phyloP scores from a whole-genome alignment of 2,329 filamentous ascomycete species.

The Eurotiales sp. region DNA sequence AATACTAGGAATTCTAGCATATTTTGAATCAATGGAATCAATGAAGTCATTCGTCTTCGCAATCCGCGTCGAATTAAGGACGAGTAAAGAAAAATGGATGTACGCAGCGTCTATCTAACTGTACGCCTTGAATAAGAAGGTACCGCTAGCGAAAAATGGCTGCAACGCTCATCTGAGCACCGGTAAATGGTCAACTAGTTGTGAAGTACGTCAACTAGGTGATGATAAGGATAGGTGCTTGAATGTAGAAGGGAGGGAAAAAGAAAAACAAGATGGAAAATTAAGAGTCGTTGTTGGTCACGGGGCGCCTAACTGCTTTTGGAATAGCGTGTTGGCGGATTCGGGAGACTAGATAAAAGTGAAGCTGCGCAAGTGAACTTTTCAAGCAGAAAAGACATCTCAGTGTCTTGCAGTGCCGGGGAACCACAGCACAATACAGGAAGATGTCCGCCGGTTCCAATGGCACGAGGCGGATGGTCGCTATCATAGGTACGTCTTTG shows the following conservation, averaged over 20 bases:
- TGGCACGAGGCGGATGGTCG: slow-evolving; percentile 38
- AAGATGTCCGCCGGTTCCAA: slow-evolving; percentile 40
- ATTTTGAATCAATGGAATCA: neutral
- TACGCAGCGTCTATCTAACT: slow-evolving; percentile 97
- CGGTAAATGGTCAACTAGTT: slow-evolving; percentile 85
- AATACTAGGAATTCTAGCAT: neutral
- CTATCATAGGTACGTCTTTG: slow-evolving; percentile 33
- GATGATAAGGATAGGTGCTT: slow-evolving; percentile 94
- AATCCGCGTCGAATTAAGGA: neutral
- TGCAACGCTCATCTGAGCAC: slow-evolving; percentile 80
- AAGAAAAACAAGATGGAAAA: slow-evolving; percentile 20
- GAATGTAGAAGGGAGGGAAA: slow-evolving; percentile 41
- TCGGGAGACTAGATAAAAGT: slow-evolving; percentile 1
- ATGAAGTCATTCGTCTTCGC: neutral
- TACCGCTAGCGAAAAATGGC: slow-evolving; percentile 99
- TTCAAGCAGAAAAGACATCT: slow-evolving; percentile 25
- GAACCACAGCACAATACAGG: slow-evolving; percentile 17
- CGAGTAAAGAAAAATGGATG: slow-evolving; percentile 43
- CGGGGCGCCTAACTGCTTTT: slow-evolving; percentile 20
- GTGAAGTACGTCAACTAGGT: slow-evolving; percentile 67
- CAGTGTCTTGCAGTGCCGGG: slow-evolving; percentile 17
- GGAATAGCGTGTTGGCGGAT: slow-evolving; percentile 23
- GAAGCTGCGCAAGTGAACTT: slow-evolving; percentile 29
- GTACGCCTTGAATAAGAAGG: slow-evolving; percentile 77
- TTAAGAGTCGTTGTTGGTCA: slow-evolving; percentile 21